Conservation (phyloP, 495 filamentous ascomycete genomes). For the Choiromyces venosus region DNA sequence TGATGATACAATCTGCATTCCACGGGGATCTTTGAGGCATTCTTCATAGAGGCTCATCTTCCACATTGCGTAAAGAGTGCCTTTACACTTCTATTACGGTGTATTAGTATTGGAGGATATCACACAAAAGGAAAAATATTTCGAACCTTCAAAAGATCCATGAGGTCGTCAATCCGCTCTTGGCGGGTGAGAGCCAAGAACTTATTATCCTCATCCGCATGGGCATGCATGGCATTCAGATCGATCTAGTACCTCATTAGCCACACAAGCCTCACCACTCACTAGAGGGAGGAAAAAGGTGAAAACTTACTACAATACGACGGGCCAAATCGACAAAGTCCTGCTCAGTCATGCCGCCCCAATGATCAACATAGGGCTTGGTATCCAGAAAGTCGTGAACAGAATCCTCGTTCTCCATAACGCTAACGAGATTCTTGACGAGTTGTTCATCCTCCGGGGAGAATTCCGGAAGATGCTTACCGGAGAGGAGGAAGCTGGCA, state of each 20-base stretch:
- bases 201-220: background rate
- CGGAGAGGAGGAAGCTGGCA: background rate
- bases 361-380: conserved; percentile 32
- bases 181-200: background rate
- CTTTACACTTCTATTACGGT: conserved; percentile 27
- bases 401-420: conserved; percentile 18
- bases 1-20: conserved; percentile 31
- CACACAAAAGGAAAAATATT: background rate
- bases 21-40: conserved; percentile 32
- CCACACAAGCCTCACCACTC: background rate
- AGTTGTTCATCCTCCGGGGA: conserved; percentile 12
- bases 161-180: background rate
- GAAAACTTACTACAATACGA: background rate
- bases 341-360: conserved; percentile 14
- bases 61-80: conserved; percentile 36
- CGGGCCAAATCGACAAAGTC: conserved; percentile 20
- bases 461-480: background rate
- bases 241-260: background rate
- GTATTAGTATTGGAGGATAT: background rate
- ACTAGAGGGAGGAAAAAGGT: background rate
- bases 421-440: conserved; percentile 12
- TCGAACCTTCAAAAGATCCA: background rate
- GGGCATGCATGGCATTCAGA: background rate
- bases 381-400: conserved; percentile 29
- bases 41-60: conserved; percentile 38